Base-by-base conservation (phyloP, 2,329 filamentous ascomycete genomes). In the Phaeophleospora eucalypticola region DNA sequence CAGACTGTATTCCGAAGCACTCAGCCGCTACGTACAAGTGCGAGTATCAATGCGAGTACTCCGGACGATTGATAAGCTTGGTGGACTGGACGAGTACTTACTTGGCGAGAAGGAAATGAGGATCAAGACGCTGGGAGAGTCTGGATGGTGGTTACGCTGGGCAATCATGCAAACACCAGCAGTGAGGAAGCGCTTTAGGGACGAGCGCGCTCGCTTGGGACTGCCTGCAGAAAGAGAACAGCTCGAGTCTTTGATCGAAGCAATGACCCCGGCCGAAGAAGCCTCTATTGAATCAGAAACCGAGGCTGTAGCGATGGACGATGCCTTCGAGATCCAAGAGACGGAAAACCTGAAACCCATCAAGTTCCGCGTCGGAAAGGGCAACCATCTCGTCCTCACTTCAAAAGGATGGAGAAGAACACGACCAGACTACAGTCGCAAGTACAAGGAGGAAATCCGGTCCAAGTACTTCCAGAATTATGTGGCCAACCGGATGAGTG, bases 121-220 rank as follows among this genome's bases (percentile, higher is more conserved):
- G 54, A 78, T 97, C 63, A 87, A 84, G 72, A 88, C 95, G 68
- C 75, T 98, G 47, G 93, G 93, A 4, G 82, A 91, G 43, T 85
- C 85, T 56, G 93, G 93, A 4, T 98, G 93, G 93, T 81, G 84
- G 59, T 72, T 98, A 62, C 77, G 93, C 55, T 96, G 89, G 87
- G 80, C 87, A 52, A 75, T 98, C 51, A 89, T 96, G 84, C 87
- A 91, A 72, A 89, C 83, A 3, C 72, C 75, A 1, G 70, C 71
- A 16, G 78, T 94, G 41, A 81, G 83, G 65, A 77, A 78, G 56
- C 74, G 79, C 55, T 87, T 89, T 63, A 77, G 78, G 35, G 65
- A 71, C 41, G 77, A 95, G 72, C 75, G 89, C 51, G 70, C 74
- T 48, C 71, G 71, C 16, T 66, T 93, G 41, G 87, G 88, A 0